Evolutionary conservation across 148 eudicot genomes (phyloP), one percentile per base, ranked within the genome.

Genomic region (Heliosperma pusillum): DNA sequence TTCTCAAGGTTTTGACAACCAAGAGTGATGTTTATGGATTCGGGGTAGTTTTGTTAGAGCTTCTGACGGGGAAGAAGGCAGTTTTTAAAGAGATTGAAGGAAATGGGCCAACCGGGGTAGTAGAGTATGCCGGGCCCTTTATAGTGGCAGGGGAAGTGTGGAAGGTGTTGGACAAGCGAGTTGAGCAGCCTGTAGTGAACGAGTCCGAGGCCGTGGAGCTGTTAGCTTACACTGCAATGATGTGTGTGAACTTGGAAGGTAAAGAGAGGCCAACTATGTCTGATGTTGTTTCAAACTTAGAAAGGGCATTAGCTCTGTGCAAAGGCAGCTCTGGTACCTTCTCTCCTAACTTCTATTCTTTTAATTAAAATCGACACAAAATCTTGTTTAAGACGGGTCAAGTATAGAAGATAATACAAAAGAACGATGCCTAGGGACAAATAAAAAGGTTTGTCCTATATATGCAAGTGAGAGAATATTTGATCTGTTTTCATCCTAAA

Each of bases 1-100:
- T 80, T 12, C 81, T 86, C 3, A 89, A 84, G 57, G 76, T 85
- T 21, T 66, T 87, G 70, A 89, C 90, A 7, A 85, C 83, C 9
- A 87, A 89, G 79, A 89, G 90, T 16, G 90, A 89, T 76, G 84
- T 87, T 5, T 89, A 89, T 71, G 90, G 90, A 16, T 81, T 89
- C 17, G 93, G 90, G 70, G 90, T 89, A 66, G 90, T 89, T 20
- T 29, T 89, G 65, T 56, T 89, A 67, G 90, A 89, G 64, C 82
- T 89, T 47, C 64, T 89, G 65, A 89, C 90, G 4, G 90, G 93
- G 45, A 89, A 87, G 75, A 84, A 73, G 62, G 87, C 93, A 0
- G 73, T 89, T 53, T 89, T 87, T 33, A 87, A 71, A 84, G 79
- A 80, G 1, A 72, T 27, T 11, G 87, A 82, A 45, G 79, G 56